These are phyloP conservation scores for Trichophaea hybrida DNA, from an alignment of 2,329 filamentous ascomycete genomes.

Conservation along the genomic window DNA sequence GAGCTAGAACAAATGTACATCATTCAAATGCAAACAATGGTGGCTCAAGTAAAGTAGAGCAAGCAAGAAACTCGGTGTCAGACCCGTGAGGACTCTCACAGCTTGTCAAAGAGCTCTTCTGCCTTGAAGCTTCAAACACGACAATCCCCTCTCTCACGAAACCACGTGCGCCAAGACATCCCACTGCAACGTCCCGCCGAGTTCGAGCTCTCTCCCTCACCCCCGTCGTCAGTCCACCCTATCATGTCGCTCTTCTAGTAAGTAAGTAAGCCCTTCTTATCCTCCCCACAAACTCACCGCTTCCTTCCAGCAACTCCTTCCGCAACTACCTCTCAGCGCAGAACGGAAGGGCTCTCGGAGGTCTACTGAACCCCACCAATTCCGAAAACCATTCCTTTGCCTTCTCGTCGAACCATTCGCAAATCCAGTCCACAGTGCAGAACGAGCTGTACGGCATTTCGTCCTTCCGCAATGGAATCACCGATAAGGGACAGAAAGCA, in stretches of 20 bases:
- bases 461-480: slow-evolving; percentile 18
- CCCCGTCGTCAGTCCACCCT: background rate
- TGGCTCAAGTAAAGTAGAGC: too few species aligned
- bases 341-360: slow-evolving; percentile 19
- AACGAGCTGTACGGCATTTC: slow-evolving; percentile 20
- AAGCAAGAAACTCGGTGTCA: too few species aligned
- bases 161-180: slow-evolving; percentile 1
- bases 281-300: background rate
- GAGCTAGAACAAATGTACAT: too few species aligned
- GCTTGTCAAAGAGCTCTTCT: too few species aligned
- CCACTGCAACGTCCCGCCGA: background rate
- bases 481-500: slow-evolving; percentile 33
- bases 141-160: background rate
- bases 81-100: too few species aligned
- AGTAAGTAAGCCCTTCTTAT: background rate
- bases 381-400: slow-evolving; percentile 28
- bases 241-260: slow-evolving; percentile 20
- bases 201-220: background rate
- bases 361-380: slow-evolving; percentile 30
- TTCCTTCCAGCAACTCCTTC: background rate
- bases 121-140: too few species aligned
- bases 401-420: slow-evolving; percentile 30
- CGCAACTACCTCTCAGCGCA: slow-evolving; percentile 6
- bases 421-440: slow-evolving; percentile 29
- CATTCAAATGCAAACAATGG: too few species aligned